Evolutionary conservation across 768 basidiomycete genomes (phyloP).

Genomic region (Hygrophorus pudorinus): DNA sequence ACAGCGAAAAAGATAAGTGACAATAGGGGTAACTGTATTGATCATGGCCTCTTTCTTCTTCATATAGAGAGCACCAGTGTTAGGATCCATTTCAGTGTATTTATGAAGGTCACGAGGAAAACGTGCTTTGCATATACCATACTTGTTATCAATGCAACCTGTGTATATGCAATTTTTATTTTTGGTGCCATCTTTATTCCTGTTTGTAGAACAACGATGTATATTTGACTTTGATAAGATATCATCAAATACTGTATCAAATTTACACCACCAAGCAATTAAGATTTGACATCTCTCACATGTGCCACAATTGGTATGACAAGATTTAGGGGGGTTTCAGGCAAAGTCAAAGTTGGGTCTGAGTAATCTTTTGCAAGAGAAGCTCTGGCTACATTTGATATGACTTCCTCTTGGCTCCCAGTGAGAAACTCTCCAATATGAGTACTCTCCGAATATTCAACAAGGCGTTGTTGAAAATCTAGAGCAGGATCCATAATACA

Average conservation of each 20-base stretch:
- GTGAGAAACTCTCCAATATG: conserved; percentile 22
- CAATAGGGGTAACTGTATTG: conserved; percentile 20
- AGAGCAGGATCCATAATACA: conserved; percentile 12
- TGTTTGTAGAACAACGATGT: conserved; percentile 5
- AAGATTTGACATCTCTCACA: conserved; percentile 17
- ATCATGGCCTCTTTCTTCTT: conserved; percentile 21
- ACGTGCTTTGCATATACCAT: conserved; percentile 19
- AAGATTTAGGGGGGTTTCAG: conserved; percentile 12
- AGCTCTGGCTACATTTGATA: background rate
- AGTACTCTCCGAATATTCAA: conserved; percentile 20
- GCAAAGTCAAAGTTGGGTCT: conserved; percentile 17
- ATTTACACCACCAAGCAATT: conserved; percentile 9
- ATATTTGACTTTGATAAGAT: conserved; percentile 7
- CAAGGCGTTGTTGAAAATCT: conserved; percentile 16
- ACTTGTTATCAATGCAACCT: conserved; percentile 18
- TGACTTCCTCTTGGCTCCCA: conserved; percentile 13
- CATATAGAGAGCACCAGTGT: conserved; percentile 16
- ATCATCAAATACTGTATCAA: conserved; percentile 11
- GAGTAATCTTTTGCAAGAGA: background rate
- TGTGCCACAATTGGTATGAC: conserved; percentile 19
- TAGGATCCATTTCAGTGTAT: conserved; percentile 17
- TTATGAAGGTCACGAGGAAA: conserved; percentile 19
- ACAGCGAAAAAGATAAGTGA: conserved; percentile 7
- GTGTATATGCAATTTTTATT: conserved; percentile 6
- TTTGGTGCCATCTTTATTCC: conserved; percentile 21